These are phyloP conservation scores for Stropharia rugosoannulata DNA, from an alignment of 768 basidiomycete genomes.

Conservation along the genomic window DNA sequence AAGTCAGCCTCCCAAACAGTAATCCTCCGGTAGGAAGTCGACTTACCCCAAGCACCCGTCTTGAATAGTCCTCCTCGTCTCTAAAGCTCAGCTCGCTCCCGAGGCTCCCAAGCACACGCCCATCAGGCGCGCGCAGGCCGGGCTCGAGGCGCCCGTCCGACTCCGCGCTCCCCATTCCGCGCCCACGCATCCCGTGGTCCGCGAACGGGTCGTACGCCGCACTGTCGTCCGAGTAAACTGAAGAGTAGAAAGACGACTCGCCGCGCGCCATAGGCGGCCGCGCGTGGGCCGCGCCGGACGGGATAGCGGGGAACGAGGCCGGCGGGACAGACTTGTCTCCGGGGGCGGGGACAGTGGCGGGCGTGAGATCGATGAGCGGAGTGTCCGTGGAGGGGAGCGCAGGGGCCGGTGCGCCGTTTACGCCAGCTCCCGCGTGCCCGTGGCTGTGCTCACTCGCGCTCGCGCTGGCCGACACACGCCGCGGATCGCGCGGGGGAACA, in stretches of 20 bases:
- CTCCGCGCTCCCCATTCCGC: neutral
- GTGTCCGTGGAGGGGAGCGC: neutral
- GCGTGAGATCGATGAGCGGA: neutral
- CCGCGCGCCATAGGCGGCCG: conserved; percentile 12
- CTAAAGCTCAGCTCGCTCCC: conserved; percentile 30
- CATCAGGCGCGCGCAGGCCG: conserved; percentile 34
- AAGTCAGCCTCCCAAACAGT: neutral
- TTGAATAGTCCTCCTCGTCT: conserved; percentile 58
- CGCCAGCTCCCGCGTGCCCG: neutral
- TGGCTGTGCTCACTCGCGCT: neutral
- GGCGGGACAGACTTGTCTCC: neutral
- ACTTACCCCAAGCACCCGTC: conserved; percentile 54
- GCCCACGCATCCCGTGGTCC: neutral
- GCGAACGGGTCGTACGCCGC: conserved; percentile 11
- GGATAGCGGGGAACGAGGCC: neutral
- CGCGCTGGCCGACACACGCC: conserved; percentile 20
- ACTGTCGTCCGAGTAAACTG: conserved; percentile 33
- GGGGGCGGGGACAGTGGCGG: neutral
- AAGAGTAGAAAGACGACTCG: conserved; percentile 12
- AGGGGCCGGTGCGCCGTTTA: neutral
- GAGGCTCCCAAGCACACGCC: neutral
- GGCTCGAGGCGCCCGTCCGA: conserved; percentile 45
- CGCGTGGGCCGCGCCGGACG: conserved; percentile 5
- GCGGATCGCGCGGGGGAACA: conserved; percentile 35
- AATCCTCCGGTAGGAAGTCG: neutral